phyloP scores from a whole-genome alignment of 2,329 filamentous ascomycete species.

The Fusarium sp. region DNA sequence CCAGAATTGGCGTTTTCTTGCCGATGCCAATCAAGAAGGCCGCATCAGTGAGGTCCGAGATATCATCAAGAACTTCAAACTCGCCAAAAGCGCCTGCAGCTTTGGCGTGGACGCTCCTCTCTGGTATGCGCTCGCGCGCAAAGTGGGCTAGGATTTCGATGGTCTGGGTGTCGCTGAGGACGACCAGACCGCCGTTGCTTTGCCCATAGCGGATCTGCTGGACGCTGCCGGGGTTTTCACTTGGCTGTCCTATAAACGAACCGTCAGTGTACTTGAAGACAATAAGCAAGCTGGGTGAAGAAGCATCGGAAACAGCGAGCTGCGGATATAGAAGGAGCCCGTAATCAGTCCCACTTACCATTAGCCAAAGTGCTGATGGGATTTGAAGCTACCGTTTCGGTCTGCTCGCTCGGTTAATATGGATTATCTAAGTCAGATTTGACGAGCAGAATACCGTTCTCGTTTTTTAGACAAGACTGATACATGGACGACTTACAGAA shows the following conservation, averaged over 20 bases:
- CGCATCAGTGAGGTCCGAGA: constrained; percentile 27
- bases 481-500: too few species aligned
- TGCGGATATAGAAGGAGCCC: too few species aligned
- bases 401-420: too few species aligned
- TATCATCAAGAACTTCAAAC: constrained; percentile 23
- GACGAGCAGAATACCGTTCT: too few species aligned
- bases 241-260: constrained; percentile 36
- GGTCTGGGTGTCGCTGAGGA: constrained; percentile 64
- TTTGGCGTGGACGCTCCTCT: constrained; percentile 48
- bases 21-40: constrained; percentile 12
- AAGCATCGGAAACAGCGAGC: too few species aligned
- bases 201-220: constrained; percentile 44
- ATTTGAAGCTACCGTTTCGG: too few species aligned
- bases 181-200: constrained; percentile 54
- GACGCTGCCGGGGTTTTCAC: constrained; percentile 38
- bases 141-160: constrained; percentile 69
- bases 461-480: too few species aligned
- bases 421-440: too few species aligned
- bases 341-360: too few species aligned
- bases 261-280: too few species aligned
- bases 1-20: constrained; percentile 12
- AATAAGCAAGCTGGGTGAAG: too few species aligned
- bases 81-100: constrained; percentile 26
- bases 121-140: constrained; percentile 68
- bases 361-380: too few species aligned